A percentile compares a stretch with the other conserved stretches of the same genome.
Conservation (phyloP, 108 stramenopile species). For the Cyclostephanos invisitatus region DNA sequence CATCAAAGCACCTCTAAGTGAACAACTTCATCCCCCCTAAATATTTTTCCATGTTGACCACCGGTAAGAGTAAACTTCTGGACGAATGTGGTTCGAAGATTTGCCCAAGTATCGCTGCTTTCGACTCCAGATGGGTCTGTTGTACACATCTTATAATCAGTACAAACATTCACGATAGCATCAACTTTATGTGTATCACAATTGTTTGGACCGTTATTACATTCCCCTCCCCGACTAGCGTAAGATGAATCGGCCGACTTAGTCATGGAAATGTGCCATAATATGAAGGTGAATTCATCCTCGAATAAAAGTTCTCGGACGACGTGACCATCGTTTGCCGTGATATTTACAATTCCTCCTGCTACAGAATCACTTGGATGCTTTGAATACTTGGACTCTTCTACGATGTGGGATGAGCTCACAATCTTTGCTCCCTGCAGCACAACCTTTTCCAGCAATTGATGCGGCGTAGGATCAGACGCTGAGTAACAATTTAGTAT, state of each 20-base stretch:
- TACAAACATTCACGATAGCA: conserved; percentile 63
- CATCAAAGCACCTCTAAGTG: conserved; percentile 36
- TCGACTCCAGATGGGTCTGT: conserved; percentile 78
- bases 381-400: not conserved
- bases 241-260: conserved; percentile 39
- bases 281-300: conserved; percentile 48
- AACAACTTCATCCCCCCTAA: conserved; percentile 80
- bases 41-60: conserved; percentile 61
- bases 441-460: conserved; percentile 56
- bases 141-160: conserved; percentile 80
- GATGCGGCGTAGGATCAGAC: conserved; percentile 60
- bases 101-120: conserved; percentile 74
- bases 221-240: not conserved
- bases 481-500: conserved; percentile 68
- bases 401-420: conserved; percentile 15
- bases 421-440: conserved; percentile 55
- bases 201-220: not conserved
- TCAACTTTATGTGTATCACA: conserved; percentile 29
- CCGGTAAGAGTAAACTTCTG: conserved; percentile 75
- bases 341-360: conserved; percentile 46
- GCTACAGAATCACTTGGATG: not conserved
- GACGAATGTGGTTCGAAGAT: conserved; percentile 69
- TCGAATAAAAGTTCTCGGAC: conserved; percentile 62
- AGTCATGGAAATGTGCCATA: conserved; percentile 61
- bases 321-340: conserved; percentile 52